A percentile compares a stretch with the other conserved stretches of the same genome.
Evolutionary conservation across 495 filamentous ascomycete genomes (phyloP).

Genomic region (Terfezia claveryi): DNA sequence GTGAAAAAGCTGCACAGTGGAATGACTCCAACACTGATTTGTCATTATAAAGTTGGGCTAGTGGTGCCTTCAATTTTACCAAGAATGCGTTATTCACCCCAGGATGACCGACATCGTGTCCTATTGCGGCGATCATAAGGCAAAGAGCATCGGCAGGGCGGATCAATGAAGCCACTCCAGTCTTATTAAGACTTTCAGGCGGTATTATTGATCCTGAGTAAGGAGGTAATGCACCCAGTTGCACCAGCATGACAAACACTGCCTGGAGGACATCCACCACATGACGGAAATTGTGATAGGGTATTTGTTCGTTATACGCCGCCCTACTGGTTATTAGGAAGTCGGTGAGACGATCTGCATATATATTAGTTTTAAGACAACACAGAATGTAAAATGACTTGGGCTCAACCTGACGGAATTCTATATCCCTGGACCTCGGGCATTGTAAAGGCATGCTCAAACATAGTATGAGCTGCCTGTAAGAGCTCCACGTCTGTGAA

Average conservation of each 20-base stretch:
- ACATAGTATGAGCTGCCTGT: conserved; percentile 55
- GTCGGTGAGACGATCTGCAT: conserved; percentile 39
- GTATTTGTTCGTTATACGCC: conserved; percentile 83
- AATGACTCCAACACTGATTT: conserved; percentile 92
- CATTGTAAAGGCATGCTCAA: conserved; percentile 68
- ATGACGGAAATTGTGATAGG: conserved; percentile 98
- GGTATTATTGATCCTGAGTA: conserved; percentile 23
- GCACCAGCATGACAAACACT: conserved; percentile 72
- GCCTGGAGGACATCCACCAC: conserved; percentile 92
- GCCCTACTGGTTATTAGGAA: conserved; percentile 67
- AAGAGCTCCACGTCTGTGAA: conserved; percentile 78
- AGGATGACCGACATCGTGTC: conserved; percentile 92
- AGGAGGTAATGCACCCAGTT: conserved; percentile 52
- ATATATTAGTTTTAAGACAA: not conserved
- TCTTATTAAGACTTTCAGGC: conserved; percentile 4
- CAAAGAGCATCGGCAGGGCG: conserved; percentile 71
- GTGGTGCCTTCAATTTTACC: conserved; percentile 71
- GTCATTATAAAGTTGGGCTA: conserved; percentile 97
- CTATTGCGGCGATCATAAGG: conserved; percentile 79
- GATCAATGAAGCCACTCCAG: conserved; percentile 25
- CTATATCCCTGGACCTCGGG: conserved; percentile 61
- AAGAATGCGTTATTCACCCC: conserved; percentile 97
- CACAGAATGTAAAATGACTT: not conserved
- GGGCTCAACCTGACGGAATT: conserved; percentile 42
- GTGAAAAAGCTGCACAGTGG: conserved; percentile 90